Evolutionary conservation across 2,329 filamentous ascomycete genomes (phyloP).

Genomic region (Cladosporium cucumerinum): DNA sequence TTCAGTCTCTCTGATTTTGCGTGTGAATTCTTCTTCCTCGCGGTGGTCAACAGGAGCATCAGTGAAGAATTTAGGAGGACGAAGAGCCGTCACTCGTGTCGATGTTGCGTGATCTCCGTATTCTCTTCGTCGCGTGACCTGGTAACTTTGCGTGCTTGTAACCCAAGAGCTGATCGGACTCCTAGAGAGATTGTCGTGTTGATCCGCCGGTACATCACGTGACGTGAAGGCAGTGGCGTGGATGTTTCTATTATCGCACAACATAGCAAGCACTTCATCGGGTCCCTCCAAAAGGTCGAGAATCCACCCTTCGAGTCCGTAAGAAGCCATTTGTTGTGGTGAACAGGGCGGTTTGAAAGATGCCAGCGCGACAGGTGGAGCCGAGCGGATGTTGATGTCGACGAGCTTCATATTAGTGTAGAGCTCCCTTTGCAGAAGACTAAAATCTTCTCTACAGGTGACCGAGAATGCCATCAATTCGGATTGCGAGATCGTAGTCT

Average conservation of each 20-base stretch:
- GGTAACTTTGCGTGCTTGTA: conserved; percentile 62
- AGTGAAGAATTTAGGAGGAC: conserved; percentile 66
- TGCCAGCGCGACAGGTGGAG: conserved; percentile 50
- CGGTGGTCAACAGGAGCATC: conserved; percentile 69
- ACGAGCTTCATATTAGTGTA: conserved; percentile 62
- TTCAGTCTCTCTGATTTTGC: conserved; percentile 45
- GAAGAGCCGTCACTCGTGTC: conserved; percentile 62
- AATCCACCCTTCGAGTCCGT: conserved; percentile 75
- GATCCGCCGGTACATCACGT: conserved; percentile 60
- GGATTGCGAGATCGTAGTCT: conserved; percentile 52
- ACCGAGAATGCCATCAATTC: conserved; percentile 67
- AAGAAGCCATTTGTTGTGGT: conserved; percentile 52
- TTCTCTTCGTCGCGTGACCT: conserved; percentile 68
- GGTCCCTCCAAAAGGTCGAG: conserved; percentile 78
- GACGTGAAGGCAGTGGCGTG: conserved; percentile 66
- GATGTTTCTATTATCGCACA: conserved; percentile 70
- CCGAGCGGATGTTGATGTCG: conserved; percentile 68
- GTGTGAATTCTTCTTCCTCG: conserved; percentile 60
- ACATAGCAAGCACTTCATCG: conserved; percentile 77
- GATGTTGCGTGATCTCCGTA: conserved; percentile 74
- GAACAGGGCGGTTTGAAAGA: conserved; percentile 56
- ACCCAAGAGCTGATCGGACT: conserved; percentile 65
- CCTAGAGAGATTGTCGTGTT: conserved; percentile 63
- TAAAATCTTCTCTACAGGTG: conserved; percentile 72
- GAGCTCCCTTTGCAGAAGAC: conserved; percentile 64